Conservation (phyloP, 2,329 filamentous ascomycete species). For the Ustulina deusta region DNA sequence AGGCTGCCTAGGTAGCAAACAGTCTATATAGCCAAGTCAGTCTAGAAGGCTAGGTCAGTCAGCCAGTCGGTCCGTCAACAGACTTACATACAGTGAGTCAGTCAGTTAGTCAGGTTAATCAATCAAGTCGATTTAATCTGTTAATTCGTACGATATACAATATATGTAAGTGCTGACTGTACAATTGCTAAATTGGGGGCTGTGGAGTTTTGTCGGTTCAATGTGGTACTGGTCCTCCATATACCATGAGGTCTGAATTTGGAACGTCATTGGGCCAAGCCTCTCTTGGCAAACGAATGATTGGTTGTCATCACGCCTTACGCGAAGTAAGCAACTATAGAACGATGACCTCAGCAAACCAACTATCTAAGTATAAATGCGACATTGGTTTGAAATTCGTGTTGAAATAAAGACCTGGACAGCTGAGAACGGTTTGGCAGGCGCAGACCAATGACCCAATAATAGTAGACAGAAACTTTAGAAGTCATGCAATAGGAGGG, state of each 20-base stretch:
- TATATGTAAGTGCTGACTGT: no score
- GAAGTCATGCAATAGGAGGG: background rate
- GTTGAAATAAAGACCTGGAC: conserved; percentile 3
- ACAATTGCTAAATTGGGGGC: no score
- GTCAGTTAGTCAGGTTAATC: no score
- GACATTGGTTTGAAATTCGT: conserved; percentile 5
- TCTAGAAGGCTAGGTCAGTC: no score
- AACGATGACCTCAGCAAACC: conserved; percentile 24
- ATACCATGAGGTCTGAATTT: conserved; percentile 25
- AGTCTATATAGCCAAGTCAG: no score
- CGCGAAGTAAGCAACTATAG: conserved; percentile 7
- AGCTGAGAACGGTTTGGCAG: conserved; percentile 23
- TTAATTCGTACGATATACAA: no score
- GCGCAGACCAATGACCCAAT: conserved; percentile 8
- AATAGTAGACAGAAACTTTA: background rate
- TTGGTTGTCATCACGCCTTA: conserved; percentile 9
- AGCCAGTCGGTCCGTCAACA: no score
- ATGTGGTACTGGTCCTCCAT: no score
- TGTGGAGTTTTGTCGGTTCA: no score
- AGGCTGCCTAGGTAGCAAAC: no score
- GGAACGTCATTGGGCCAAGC: conserved; percentile 15
- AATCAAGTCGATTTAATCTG: no score
- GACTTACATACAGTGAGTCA: no score
- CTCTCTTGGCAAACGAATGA: conserved; percentile 21
- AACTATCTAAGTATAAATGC: conserved; percentile 5